Evolutionary conservation across 2,329 filamentous ascomycete species (phyloP), one percentile per base, ranked within the genome.

Genomic region (Aureobasidium sp.): DNA sequence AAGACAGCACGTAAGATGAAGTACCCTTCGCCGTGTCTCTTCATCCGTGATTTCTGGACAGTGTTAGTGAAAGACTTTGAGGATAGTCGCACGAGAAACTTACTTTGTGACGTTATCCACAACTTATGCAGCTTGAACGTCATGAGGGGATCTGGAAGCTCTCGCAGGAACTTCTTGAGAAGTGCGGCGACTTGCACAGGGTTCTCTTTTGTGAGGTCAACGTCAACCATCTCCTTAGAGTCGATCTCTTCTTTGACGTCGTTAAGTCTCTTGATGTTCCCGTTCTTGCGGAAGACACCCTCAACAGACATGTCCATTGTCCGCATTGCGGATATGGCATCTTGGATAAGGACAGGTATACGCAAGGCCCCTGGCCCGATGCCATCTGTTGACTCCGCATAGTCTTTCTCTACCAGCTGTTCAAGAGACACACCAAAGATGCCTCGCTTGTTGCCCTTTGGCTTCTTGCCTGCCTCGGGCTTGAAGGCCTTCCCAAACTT

Each of bases 251-350:
- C 90, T 42, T 91, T 87, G 7, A 95, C 80, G 65, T 96, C 92
- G 68, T 89, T 90, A 48, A 97, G 81, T 68, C 92, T 90, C 74
- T 94, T 93, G 78, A 99, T 97, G 75, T 97, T 99, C 69, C 94
- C 94, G 70, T 97, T 99, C 82, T 99, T 99, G 68, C 94, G 87
- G 84, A 99, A 99, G 26, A 99, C 92, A 69, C 94, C 94, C 75
- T 99, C 94, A 1, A 99, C 91, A 1, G 93, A 97, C 79, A 99
- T 91, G 74, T 99, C 94, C 91, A 99, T 97, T 75, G 93, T 94
- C 69, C 92, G 87, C 90, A 99, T 96, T 13, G 92, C 91, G 4
- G 90, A 89, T 41, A 99, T 88, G 53, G 93, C 87, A 72, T 97
- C 93, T 70, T 97, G 93, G n/a, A 99, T 84, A 58, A 99, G 81